Evolutionary conservation across 352 stramenopile genomes (phyloP), one percentile per base, ranked within the genome.

Genomic region (Globisporangium recalcitrans): DNA sequence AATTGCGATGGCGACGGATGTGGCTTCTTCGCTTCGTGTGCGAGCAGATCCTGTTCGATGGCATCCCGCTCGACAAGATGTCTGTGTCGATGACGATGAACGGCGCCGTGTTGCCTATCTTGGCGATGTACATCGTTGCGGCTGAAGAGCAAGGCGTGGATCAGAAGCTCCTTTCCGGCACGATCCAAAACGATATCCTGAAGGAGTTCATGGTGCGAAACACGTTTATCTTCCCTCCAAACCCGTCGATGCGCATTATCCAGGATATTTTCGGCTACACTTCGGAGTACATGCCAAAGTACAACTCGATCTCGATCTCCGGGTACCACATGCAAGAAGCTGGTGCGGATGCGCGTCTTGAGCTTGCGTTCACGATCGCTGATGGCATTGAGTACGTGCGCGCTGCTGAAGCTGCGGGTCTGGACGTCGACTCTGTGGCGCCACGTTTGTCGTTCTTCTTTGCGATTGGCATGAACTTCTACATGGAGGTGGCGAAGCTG

Each of bases 21-120:
- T 19, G 22, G 14, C 3, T 24, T n/a, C 21, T 1, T 52, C 14
- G 11, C 22, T 54, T 54, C 8, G 2, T 36, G 38, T 36, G 22
- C 32, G 24, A 34, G 16, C 26, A 84, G 75, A 88, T 98, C 24
- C 72, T 99, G 13, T 99, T 99, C 74, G 86, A 98, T 65, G 92
- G 90, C 42, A 99, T 99, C 70, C 92, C 93, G 29, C 64, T 92
- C 36, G 94, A 97, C 72, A 90, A 98, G 60, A 98, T 99, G 84
- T 98, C 87, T 8, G 97, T 99, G 7, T 97, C 84, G 27, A 99
- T 99, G 96, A 99, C 97, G 8, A 99, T 99, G 96, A 99, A 99
- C 74, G 97, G 97, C 24, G 97, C 96, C 19, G 95, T 99, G 46
- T 73, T 99, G 49, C 97, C 97, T 6, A 87, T 97, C 34, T 80